Base-by-base conservation (phyloP, 2,329 filamentous ascomycete species). In the Curvularia sp. region DNA sequence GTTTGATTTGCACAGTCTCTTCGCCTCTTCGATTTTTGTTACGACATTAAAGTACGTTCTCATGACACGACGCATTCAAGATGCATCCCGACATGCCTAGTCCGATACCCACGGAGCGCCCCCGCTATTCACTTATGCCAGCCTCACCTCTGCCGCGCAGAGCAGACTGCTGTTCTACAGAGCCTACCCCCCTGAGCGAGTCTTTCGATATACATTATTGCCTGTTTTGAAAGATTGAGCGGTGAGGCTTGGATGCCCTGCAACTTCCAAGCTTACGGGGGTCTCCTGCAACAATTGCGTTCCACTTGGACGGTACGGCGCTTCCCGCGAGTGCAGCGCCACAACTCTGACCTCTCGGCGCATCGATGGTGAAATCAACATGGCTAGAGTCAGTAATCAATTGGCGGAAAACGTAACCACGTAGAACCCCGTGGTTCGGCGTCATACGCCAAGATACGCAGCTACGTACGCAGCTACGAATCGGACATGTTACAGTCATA, bases 1-100 rank as follows among this genome's bases (percentile, higher is more conserved):
- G 60, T 68, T 18, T 65, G 49, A 64, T 33, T 47, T 15, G n/a
- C 9, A 43, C 15, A 4, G 22, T 13, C 18, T 24, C 33, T 22
- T 22, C n/a, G 26, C 31, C 13, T 26, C 15, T 35, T 15, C 33
- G 13, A 15, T 51, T 41, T 20, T 15, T 12, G 22, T 30, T 30
- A 47, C 28, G 28, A 48, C 8, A 48, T 12, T 31, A 15, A 10
- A 20, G 10, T 31, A 20, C 28, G 10, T 24, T 22, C 33, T 8
- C 28, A 43, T 43, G 41, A 26, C n/a, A 26, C 13, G 12, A 20
- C 22, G 8, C 12, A 28, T 15, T n/a, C 41, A 26, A n/a, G n/a
- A n/a, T 26, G 22, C 41, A 28, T 15, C 3, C 8, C 41, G 13
- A 26, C 22, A n/a, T 43, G 6, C 22, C 15, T 26, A 26, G 24